Evolutionary conservation across 768 basidiomycete species (phyloP).

Genomic region (Tephrocybe sp.): DNA sequence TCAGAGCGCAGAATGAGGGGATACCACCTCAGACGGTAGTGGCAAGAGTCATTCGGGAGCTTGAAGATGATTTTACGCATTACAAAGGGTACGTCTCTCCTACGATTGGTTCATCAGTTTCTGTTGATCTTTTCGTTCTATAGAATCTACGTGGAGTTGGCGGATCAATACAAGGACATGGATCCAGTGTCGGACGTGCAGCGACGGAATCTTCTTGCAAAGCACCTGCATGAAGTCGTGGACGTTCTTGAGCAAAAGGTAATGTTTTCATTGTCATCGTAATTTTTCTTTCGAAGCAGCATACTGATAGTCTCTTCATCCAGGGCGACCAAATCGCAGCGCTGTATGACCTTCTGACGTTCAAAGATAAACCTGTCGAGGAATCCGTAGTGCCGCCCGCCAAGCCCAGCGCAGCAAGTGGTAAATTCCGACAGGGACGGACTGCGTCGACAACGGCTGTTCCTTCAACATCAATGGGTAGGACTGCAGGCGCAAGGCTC

Average conservation of each 20-base stretch:
- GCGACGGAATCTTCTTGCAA: conserved; percentile 83
- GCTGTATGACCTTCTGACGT: conserved; percentile 79
- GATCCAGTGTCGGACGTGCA: conserved; percentile 79
- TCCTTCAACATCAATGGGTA: conserved; percentile 8
- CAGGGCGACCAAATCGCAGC: conserved; percentile 95
- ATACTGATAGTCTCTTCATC: background rate
- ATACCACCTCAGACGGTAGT: conserved; percentile 89
- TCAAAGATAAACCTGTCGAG: conserved; percentile 60
- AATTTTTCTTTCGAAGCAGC: background rate
- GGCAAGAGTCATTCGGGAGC: conserved; percentile 75
- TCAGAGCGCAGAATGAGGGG: conserved; percentile 33
- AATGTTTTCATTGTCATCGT: background rate
- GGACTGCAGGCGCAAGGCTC: conserved; percentile 2
- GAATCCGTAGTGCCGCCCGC: conserved; percentile 25
- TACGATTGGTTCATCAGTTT: background rate
- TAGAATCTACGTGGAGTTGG: conserved; percentile 88
- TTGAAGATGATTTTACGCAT: conserved; percentile 94
- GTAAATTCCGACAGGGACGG: conserved; percentile 2
- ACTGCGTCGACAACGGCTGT: conserved; percentile 8
- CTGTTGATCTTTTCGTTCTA: conserved; percentile 4
- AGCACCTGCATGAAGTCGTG: conserved; percentile 88
- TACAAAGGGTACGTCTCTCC: conserved; percentile 78
- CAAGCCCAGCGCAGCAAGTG: background rate
- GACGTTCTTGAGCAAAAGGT: conserved; percentile 93
- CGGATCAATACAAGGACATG: conserved; percentile 91